phyloP scores from a whole-genome alignment of 2,329 filamentous ascomycete genomes.

The Neonectria sp. region DNA sequence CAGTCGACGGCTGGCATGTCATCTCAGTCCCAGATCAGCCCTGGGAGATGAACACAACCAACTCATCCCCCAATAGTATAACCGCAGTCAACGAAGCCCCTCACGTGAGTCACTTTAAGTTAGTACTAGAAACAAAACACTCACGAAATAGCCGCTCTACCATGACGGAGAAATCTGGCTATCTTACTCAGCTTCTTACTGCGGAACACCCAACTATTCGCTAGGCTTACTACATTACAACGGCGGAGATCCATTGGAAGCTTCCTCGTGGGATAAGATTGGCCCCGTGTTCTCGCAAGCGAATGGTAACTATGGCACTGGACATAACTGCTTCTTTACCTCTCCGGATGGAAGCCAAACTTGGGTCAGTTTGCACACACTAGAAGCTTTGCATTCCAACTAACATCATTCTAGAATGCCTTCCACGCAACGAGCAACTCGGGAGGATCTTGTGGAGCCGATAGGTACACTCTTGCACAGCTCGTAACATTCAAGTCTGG shows the following conservation, averaged over 20 bases:
- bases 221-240: slow-evolving; percentile 68
- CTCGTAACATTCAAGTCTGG: slow-evolving; percentile 8
- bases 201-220: slow-evolving; percentile 67
- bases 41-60: slow-evolving; percentile 32
- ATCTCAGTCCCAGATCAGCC: slow-evolving; percentile 29
- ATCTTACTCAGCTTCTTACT: slow-evolving; percentile 67
- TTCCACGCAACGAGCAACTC: slow-evolving; percentile 25
- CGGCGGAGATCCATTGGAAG: slow-evolving; percentile 62
- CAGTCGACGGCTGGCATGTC: slow-evolving; percentile 29
- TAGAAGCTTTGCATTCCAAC: not conserved
- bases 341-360: slow-evolving; percentile 67
- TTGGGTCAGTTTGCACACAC: slow-evolving; percentile 51
- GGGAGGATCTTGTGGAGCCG: slow-evolving; percentile 15
- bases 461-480: slow-evolving; percentile 21
- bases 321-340: slow-evolving; percentile 70
- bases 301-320: slow-evolving; percentile 69
- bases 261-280: slow-evolving; percentile 63
- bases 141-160: slow-evolving; percentile 57
- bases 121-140: fast-evolving
- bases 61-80: slow-evolving; percentile 3
- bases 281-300: slow-evolving; percentile 65
- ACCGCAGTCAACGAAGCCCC: slow-evolving; percentile 22
- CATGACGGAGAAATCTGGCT: slow-evolving; percentile 65
- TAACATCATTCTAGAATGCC: slow-evolving; percentile 13
- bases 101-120: slow-evolving; percentile 11